A percentile compares a stretch with the other conserved stretches of the same genome.
Evolutionary conservation across 495 filamentous ascomycete genomes (phyloP).

Genomic region (Neurospora sp.): DNA sequence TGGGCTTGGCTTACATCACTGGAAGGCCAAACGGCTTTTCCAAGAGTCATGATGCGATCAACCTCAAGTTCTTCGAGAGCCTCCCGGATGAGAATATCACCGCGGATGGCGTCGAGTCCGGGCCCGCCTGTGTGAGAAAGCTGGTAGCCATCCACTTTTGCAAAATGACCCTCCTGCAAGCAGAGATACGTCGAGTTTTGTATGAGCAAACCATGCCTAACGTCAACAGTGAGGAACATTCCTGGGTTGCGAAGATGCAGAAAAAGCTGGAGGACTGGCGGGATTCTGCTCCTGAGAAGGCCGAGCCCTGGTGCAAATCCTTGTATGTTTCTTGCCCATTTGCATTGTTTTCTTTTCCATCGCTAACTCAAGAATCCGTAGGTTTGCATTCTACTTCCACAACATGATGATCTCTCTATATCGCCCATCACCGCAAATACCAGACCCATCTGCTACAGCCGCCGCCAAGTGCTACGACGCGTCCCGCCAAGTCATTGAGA

Average conservation of each 20-base stretch:
- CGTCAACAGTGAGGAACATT: conserved; percentile 64
- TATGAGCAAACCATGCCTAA: conserved; percentile 70
- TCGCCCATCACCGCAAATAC: conserved; percentile 82
- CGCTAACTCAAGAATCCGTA: conserved; percentile 19
- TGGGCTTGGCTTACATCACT: conserved; percentile 74
- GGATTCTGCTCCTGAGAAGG: conserved; percentile 33
- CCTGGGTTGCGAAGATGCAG: conserved; percentile 78
- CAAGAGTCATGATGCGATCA: conserved; percentile 64
- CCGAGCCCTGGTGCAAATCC: conserved; percentile 35
- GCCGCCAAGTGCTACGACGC: conserved; percentile 76
- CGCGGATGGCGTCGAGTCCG: conserved; percentile 60
- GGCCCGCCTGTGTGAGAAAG: conserved; percentile 63
- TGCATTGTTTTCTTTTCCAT: too few species aligned
- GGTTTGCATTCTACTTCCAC: conserved; percentile 69
- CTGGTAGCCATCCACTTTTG: conserved; percentile 84
- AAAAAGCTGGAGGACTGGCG: conserved; percentile 66
- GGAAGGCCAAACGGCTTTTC: conserved; percentile 77
- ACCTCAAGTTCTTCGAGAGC: conserved; percentile 71
- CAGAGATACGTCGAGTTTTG: conserved; percentile 72
- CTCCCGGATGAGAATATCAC: conserved; percentile 75
- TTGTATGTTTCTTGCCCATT: conserved; percentile 32
- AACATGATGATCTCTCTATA: conserved; percentile 78
- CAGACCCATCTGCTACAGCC: conserved; percentile 64
- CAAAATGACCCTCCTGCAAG: conserved; percentile 79
- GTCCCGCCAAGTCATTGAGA: conserved; percentile 64